Evolutionary conservation across 192 early-diverging fungal genomes (phyloP).

Genomic region (Coemansia sp.): DNA sequence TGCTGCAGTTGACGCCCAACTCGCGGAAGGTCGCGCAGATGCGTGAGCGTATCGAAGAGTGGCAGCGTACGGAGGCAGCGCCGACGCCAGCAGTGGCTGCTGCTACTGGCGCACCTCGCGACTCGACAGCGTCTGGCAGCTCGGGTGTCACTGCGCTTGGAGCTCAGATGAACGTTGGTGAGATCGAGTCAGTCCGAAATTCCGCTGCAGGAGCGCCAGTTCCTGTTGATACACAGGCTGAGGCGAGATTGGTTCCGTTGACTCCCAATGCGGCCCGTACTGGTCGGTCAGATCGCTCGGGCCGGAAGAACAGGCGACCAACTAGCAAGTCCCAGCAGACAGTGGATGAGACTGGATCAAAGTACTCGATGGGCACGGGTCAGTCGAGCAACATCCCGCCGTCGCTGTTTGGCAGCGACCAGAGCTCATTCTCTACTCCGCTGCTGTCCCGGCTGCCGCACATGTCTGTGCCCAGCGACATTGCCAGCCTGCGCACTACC

Average conservation of each 20-base stretch:
- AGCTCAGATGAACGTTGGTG: conserved; percentile 38
- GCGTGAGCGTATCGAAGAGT: conserved; percentile 51
- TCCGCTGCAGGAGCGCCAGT: neutral
- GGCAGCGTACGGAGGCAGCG: conserved; percentile 34
- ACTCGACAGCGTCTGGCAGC: conserved; percentile 25
- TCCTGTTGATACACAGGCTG: neutral
- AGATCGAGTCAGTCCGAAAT: conserved; percentile 31
- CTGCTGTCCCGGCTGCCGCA: conserved; percentile 40
- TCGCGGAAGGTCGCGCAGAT: conserved; percentile 48
- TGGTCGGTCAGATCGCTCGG: neutral
- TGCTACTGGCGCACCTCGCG: neutral
- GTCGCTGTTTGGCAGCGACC: conserved; percentile 54
- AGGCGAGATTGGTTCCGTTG: conserved; percentile 31
- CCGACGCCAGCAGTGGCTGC: conserved; percentile 10
- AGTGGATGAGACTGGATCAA: conserved; percentile 22
- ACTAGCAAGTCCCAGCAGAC: conserved; percentile 22
- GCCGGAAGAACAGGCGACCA: neutral
- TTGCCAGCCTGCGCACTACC: conserved; percentile 42
- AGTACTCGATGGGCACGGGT: conserved; percentile 34
- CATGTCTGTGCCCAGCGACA: conserved; percentile 49
- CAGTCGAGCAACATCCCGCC: conserved; percentile 54
- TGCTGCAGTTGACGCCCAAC: conserved; percentile 23
- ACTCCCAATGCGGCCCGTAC: conserved; percentile 18
- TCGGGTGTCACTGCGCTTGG: conserved; percentile 27
- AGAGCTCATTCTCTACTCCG: conserved; percentile 47